phyloP scores from a whole-genome alignment of 129 eudicot genomes.

The Sambucus nigra region DNA sequence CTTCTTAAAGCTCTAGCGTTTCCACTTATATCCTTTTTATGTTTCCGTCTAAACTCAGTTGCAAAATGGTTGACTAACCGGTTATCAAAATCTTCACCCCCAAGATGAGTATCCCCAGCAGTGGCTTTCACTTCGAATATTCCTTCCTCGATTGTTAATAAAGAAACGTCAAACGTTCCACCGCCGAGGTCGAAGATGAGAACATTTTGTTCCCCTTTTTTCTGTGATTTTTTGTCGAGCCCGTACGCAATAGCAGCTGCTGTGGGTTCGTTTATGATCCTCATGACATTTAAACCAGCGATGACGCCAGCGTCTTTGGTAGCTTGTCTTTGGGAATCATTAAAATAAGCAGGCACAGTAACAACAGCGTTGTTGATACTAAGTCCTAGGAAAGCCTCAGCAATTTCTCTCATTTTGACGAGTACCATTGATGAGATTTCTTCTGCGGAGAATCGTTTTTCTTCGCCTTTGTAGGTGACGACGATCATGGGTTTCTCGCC shows the following conservation, averaged over 20 bases:
- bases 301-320: slow-evolving; percentile 71
- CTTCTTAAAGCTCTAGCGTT: slow-evolving; percentile 56
- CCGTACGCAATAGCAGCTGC: slow-evolving; percentile 87
- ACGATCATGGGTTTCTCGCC: slow-evolving; percentile 66
- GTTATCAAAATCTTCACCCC: slow-evolving; percentile 77
- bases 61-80: slow-evolving; percentile 62
- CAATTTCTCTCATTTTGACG: slow-evolving; percentile 50
- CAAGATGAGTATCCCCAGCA: slow-evolving; percentile 76
- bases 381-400: slow-evolving; percentile 53
- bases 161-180: slow-evolving; percentile 68
- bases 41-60: slow-evolving; percentile 52
- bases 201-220: slow-evolving; percentile 50
- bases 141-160: slow-evolving; percentile 73
- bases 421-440: slow-evolving; percentile 72
- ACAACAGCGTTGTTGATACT: slow-evolving; percentile 51
- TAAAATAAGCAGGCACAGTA: slow-evolving; percentile 73
- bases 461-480: slow-evolving; percentile 54
- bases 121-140: slow-evolving; percentile 77
- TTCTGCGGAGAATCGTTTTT: slow-evolving; percentile 54
- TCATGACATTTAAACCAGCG: slow-evolving; percentile 57
- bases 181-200: slow-evolving; percentile 71
- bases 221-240: slow-evolving; percentile 37
- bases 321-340: slow-evolving; percentile 69
- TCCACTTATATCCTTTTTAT: slow-evolving; percentile 67
- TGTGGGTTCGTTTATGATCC: slow-evolving; percentile 75